Base-by-base conservation (phyloP, 1,284 basidiomycete genomes). In the Filobasidium uniguttulatum region DNA sequence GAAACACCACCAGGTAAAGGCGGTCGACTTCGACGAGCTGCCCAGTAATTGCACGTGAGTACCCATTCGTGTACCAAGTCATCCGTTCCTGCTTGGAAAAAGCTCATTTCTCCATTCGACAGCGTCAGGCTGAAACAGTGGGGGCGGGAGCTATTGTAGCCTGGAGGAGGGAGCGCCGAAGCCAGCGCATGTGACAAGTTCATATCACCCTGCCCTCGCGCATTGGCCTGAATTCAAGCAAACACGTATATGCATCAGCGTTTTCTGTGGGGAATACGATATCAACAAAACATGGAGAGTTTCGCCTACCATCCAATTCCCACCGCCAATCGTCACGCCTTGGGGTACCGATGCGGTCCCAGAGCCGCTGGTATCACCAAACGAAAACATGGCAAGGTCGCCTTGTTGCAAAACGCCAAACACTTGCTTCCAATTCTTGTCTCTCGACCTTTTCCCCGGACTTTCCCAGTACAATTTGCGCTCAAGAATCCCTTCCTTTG, bases 41-140 rank as follows among this genome's bases (percentile, higher is more conserved):
- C 88, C 90, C 91, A 97, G 66, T 97, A 97, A 71, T 97, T 98
- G 77, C 91, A 97, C 0, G 93, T 94, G 29, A 84, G 82, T 7
- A 96, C 90, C 93, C 93, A 98, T 67, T 98, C 93, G 61, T 86
- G 85, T 33, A 96, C 89, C 17, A 98, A 77, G 59, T 96, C 91
- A 61, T 94, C 91, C 2, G 93, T 97, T 1, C 93, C 93, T 0
- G 93, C 88, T 69, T 97, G 91, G 75, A 94, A 96, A 72, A 96
- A 91, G 69, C 83, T 91, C 15, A 89, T 84, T 5, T 82, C 86
- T 19, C 90, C 90, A 55, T 79, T 80, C 0, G 91, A 75, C 38
- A 93, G 73, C 0, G 88, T 91, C 35, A 98, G 72, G n/a, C 89
- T 88, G 79, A 97, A 93, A 65, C 90, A 94, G 64, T 94, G 77